Evolutionary conservation across 148 eudicot genomes (phyloP).

Genomic region (Vaccinium darrowii): DNA sequence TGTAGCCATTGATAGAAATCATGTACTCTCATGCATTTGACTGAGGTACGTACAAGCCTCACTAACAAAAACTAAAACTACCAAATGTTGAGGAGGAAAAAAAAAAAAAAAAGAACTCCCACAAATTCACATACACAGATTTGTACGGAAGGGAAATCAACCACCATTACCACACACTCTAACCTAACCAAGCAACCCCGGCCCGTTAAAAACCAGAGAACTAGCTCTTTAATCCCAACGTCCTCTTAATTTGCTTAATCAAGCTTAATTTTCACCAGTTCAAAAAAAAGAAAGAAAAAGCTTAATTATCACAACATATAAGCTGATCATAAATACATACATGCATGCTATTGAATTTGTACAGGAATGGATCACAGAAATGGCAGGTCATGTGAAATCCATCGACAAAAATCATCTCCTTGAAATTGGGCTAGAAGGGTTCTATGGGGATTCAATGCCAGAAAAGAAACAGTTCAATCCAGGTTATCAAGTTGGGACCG

Average conservation of each 20-base stretch:
- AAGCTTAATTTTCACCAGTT: not conserved
- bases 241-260: not conserved
- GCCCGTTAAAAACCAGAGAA: not conserved
- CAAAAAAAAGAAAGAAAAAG: too few species aligned
- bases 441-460: slow-evolving; percentile 42
- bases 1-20: too few species aligned
- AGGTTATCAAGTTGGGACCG: slow-evolving; percentile 38
- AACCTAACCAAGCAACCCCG: not conserved
- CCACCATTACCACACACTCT: not conserved
- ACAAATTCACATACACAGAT: too few species aligned
- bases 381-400: slow-evolving; percentile 24
- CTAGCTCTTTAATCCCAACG: not conserved
- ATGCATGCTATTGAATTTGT: not conserved
- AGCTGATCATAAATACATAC: too few species aligned
- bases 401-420: slow-evolving; percentile 30
- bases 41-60: too few species aligned
- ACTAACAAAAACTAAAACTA: too few species aligned
- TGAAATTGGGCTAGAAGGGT: slow-evolving; percentile 41
- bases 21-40: too few species aligned
- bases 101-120: too few species aligned
- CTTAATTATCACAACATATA: too few species aligned
- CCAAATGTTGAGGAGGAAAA: too few species aligned
- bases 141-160: not conserved
- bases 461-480: slow-evolving; percentile 34
- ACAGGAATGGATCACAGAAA: slow-evolving; percentile 24